Evolutionary conservation across 768 basidiomycete species (phyloP).

Genomic region (Serendipita sp.): DNA sequence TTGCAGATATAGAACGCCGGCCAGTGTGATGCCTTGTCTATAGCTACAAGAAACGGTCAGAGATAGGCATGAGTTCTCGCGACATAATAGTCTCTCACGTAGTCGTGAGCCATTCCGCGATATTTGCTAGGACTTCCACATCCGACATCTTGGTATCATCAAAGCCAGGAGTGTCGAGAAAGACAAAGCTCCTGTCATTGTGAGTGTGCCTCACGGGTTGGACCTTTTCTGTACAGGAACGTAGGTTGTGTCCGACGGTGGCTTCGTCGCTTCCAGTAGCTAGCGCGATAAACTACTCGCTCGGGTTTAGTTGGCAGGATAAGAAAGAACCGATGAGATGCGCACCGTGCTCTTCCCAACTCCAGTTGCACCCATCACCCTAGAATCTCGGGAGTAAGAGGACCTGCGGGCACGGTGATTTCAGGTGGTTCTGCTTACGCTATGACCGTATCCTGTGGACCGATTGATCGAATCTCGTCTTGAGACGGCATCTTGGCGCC

Average conservation of each 20-base stretch:
- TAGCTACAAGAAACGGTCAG: slow-evolving; percentile 15
- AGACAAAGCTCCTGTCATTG: neutral
- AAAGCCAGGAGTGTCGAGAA: slow-evolving; percentile 11
- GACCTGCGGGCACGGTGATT: too few relatives aligned
- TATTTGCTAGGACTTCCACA: slow-evolving; percentile 15
- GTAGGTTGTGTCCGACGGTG: slow-evolving; percentile 12
- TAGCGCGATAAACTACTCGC: neutral
- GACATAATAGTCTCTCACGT: neutral
- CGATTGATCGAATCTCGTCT: neutral
- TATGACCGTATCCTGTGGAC: neutral
- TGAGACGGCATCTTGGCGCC: neutral
- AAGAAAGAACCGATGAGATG: neutral
- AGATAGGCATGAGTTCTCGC: neutral
- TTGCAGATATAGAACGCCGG: slow-evolving; percentile 25
- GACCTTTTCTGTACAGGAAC: slow-evolving; percentile 11
- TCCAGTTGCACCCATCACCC: slow-evolving; percentile 19
- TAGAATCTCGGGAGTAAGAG: neutral
- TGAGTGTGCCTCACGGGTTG: neutral
- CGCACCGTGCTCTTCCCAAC: slow-evolving; percentile 19
- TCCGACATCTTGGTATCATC: slow-evolving; percentile 16
- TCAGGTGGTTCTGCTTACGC: neutral
- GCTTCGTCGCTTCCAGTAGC: slow-evolving; percentile 16
- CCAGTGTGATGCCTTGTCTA: slow-evolving; percentile 15
- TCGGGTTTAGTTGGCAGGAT: too few relatives aligned
- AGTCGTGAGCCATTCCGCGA: slow-evolving; percentile 11